Evolutionary conservation across 768 basidiomycete genomes (phyloP), one percentile per base, ranked within the genome.

Genomic region (Dioszegia hungarica): DNA sequence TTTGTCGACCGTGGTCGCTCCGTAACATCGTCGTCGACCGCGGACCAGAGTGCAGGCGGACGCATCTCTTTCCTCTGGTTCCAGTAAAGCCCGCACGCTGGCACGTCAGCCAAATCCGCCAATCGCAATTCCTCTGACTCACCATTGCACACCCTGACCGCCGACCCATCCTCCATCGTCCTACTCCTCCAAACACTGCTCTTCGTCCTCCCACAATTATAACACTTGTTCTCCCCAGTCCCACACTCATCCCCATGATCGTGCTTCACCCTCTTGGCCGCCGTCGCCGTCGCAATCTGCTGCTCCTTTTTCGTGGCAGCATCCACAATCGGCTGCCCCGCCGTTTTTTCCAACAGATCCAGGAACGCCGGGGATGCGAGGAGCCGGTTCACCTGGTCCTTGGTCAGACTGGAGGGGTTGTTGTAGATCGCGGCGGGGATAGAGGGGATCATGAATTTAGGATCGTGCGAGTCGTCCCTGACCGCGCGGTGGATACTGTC

Each of bases 71-170:
- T 59, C 37, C 59, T 59, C 53, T 68, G 64, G 43, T 75, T 75
- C 67, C 67, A 75, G 59, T 75, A 75, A 15, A 75, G 56, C 17
- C 73, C 73, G 39, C 73, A 75, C 33, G 73, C 73, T 75, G 41
- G 15, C n/a, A 19, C 5, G 46, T 39, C 12, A 47, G 44, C 27
- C 34, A 34, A 44, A 41, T 15, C 3, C 51, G 4, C 36, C 51
- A 2, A 1, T 15, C 27, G 11, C n/a, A 2, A 46, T 9, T 22
- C 29, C 4, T 25, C 15, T 4, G 3, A 63, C 71, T 64, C 49
- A 75, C 73, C 73, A 61, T 75, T 75, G 56, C 73, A 75, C 19
- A 75, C 68, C 37, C 67, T 49, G 48, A 68, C 65, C 0, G 60
- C 57, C 34, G 61, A 58, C 14, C 66, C 68, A 46, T 66, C 64